Percentiles rank a stretch among this genome's conserved stretches.
Conservation (phyloP, 2,329 filamentous ascomycete species). For the Diplodia seriata region DNA sequence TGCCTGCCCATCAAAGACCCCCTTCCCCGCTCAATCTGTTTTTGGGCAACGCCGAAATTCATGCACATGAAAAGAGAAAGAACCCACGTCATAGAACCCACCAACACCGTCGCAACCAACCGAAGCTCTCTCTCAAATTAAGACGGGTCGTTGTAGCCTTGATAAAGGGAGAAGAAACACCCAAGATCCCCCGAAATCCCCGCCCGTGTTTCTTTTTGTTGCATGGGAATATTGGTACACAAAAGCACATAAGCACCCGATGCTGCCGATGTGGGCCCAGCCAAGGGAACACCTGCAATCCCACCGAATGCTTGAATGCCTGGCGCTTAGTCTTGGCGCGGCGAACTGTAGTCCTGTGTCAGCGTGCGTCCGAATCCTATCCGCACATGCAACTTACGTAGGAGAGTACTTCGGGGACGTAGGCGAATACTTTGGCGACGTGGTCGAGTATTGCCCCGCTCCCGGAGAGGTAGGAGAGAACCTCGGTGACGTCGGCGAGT, state of each 20-base stretch:
- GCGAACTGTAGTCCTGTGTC: conserved; percentile 16
- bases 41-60: conserved; percentile 28
- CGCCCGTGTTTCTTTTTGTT: conserved; percentile 1
- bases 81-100: conserved; percentile 3
- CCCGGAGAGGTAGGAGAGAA: conserved; percentile 47
- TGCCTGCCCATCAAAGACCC: background rate
- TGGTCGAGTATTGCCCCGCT: conserved; percentile 46
- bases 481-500: conserved; percentile 53
- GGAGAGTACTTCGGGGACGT: conserved; percentile 52
- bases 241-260: background rate
- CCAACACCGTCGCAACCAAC: conserved; percentile 25
- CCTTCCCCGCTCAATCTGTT: conserved; percentile 24
- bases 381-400: conserved; percentile 51
- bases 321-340: conserved; percentile 22
- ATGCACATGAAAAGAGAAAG: conserved; percentile 23
- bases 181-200: background rate
- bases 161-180: conserved; percentile 7
- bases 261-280: conserved; percentile 25
- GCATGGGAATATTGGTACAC: conserved; percentile 14
- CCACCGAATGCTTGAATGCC: background rate
- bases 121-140: conserved; percentile 6
- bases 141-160: conserved; percentile 25
- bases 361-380: background rate
- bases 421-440: conserved; percentile 56
- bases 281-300: conserved; percentile 21